These are phyloP conservation scores for Chlamydomonas sp. DNA, from an alignment of 139 green algal genomes.

Conservation along the genomic window DNA sequence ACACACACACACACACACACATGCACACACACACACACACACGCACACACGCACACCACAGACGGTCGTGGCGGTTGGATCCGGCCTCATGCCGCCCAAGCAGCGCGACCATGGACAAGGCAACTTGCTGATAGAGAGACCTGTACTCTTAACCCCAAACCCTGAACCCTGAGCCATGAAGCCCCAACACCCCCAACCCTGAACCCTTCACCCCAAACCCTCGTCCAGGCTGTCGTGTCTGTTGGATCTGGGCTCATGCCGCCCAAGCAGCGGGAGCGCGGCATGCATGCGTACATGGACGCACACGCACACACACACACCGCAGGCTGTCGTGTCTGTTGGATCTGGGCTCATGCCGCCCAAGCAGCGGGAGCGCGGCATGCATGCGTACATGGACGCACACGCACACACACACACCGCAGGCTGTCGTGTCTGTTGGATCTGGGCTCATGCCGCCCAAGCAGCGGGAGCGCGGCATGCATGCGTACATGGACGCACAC, in stretches of 20 bases:
- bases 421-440: no score
- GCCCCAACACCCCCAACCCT: not conserved
- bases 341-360: no score
- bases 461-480: not conserved
- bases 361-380: not conserved
- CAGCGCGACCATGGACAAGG: slow-evolving; percentile 35
- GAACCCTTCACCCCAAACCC: not conserved
- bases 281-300: not conserved
- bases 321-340: not conserved
- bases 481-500: not conserved
- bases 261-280: no score
- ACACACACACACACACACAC: not conserved
- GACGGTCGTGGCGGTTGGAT: not conserved
- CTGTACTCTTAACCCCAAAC: not conserved
- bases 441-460: no score
- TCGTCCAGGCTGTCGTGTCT: not conserved
- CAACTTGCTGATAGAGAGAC: slow-evolving; percentile 41
- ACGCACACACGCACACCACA: not conserved
- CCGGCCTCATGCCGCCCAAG: not conserved
- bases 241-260: no score
- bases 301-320: not conserved
- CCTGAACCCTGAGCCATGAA: not conserved
- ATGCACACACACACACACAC: not conserved
- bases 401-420: not conserved
- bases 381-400: not conserved